Evolutionary conservation across 2,329 filamentous ascomycete genomes (phyloP).

Genomic region (Mariannaea elegans): DNA sequence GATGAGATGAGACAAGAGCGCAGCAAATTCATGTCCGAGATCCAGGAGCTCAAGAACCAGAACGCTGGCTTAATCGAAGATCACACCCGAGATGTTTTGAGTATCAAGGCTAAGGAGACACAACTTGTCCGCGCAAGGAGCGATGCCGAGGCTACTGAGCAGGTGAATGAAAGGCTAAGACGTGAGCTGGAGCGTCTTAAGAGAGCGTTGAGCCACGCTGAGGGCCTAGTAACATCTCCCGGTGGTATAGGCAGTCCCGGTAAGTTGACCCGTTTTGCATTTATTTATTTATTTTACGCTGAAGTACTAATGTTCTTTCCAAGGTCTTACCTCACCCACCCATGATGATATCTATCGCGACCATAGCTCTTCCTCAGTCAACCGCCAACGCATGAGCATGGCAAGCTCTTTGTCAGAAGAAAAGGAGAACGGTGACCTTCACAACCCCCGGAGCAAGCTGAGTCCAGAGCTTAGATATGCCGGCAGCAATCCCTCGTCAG

Average conservation of each 20-base stretch:
- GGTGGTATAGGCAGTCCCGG: conserved; percentile 50
- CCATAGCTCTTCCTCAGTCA: conserved; percentile 49
- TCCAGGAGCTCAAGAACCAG: conserved; percentile 94
- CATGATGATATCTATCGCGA: conserved; percentile 71
- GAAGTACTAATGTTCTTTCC: conserved; percentile 24
- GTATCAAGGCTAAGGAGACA: conserved; percentile 98
- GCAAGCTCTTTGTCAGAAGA: conserved; percentile 76
- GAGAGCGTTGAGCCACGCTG: conserved; percentile 76
- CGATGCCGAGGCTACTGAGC: conserved; percentile 88
- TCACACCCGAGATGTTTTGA: conserved; percentile 92
- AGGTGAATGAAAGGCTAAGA: conserved; percentile 82
- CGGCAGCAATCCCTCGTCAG: conserved; percentile 61
- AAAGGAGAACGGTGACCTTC: conserved; percentile 73
- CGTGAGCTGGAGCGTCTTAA: conserved; percentile 94
- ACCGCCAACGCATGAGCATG: conserved; percentile 67
- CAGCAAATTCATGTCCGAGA: conserved; percentile 82
- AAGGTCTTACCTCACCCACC: conserved; percentile 59
- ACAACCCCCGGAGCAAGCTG: conserved; percentile 60
- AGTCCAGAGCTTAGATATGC: conserved; percentile 64
- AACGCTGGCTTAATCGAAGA: conserved; percentile 98
- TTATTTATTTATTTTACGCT: neutral
- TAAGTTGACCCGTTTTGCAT: conserved; percentile 21
- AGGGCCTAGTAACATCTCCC: conserved; percentile 56
- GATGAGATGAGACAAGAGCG: conserved; percentile 87
- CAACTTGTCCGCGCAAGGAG: conserved; percentile 91